Base-by-base conservation (phyloP, 805 yeast genomes). In the Saitoella complicata region DNA sequence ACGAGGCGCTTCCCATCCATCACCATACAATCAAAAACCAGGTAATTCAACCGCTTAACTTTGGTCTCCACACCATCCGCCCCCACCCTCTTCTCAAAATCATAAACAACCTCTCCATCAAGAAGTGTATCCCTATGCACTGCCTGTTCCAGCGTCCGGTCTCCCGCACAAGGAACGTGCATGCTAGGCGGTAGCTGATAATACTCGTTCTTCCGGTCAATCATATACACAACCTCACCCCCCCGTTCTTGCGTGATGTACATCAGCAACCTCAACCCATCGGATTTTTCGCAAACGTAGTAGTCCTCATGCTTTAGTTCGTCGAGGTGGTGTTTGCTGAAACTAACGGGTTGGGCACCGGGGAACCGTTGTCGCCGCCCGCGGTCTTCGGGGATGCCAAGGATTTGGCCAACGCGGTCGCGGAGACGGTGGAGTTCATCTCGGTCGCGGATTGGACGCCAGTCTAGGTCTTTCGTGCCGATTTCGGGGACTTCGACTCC, bases 301-400 rank as follows among this genome's bases (percentile, higher is more conserved):
- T 87, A 91, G 55, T 93, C 97, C 47, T 78, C 76, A 3, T 69
- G 63, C 57, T 71, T 58, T 41, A 91, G 64, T 33, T 76, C 73
- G 40, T 75, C 59, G 29, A 91, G 66, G 62, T 88, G 95, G 33
- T 70, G 65, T 45, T 84, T 69, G 38, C 82, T 78, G 58, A 91
- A 87, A 30, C 95, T 83, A 2, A 88, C 83, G 0, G 99, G 99
- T 62, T 93, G 98, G 1, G 95, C 78, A 0, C 98, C 96, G 5
- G 44, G 44, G 36, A 38, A 45, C 7, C 12, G 13, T 33, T 21
- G 21, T 21, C 21, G 21, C 21, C 21, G 21, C 21, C 21, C 21
- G 21, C 21, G 21, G 4, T 21, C 21, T 21, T 21, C 21, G 21
- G 21, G 21, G 21, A 21, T 21, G 21, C 21, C 21, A 4, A 21